phyloP scores from a whole-genome alignment of 2,329 filamentous ascomycete species.

The Annulohypoxylon truncatum region DNA sequence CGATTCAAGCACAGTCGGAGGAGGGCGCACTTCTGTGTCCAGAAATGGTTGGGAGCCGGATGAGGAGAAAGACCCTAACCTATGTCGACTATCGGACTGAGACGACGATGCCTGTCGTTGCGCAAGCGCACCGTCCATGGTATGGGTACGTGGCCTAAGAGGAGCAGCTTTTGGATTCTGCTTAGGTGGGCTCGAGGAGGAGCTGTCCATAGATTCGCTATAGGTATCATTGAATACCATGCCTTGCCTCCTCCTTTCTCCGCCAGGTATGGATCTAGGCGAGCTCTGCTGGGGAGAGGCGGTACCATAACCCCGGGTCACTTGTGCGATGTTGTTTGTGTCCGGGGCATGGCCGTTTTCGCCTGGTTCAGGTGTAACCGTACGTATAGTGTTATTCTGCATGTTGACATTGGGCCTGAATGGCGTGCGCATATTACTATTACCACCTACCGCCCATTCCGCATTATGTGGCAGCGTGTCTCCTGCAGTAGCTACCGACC shows the following conservation, averaged over 20 bases:
- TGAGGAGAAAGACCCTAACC: conserved; percentile 78
- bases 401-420: conserved; percentile 47
- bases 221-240: conserved; percentile 70
- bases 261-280: conserved; percentile 59
- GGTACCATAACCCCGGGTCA: conserved; percentile 51
- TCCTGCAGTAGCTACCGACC: conserved; percentile 49
- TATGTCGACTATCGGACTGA: conserved; percentile 66
- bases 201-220: conserved; percentile 62
- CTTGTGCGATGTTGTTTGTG: conserved; percentile 43
- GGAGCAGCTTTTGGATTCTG: conserved; percentile 51
- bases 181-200: conserved; percentile 56
- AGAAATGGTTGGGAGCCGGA: conserved; percentile 65
- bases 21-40: conserved; percentile 57
- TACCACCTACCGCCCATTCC: conserved; percentile 40
- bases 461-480: conserved; percentile 43
- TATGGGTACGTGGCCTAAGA: conserved; percentile 67
- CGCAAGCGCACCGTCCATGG: conserved; percentile 63
- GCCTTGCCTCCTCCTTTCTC: conserved; percentile 65
- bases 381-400: conserved; percentile 64
- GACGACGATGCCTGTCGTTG: conserved; percentile 58
- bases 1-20: conserved; percentile 57
- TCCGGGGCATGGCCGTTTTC: conserved; percentile 50
- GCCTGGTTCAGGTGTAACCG: conserved; percentile 72
- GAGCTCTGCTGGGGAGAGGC: conserved; percentile 58
- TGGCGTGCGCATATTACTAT: conserved; percentile 42